Evolutionary conservation across 2,329 filamentous ascomycete species (phyloP).

Genomic region (Triangularia setosa): DNA sequence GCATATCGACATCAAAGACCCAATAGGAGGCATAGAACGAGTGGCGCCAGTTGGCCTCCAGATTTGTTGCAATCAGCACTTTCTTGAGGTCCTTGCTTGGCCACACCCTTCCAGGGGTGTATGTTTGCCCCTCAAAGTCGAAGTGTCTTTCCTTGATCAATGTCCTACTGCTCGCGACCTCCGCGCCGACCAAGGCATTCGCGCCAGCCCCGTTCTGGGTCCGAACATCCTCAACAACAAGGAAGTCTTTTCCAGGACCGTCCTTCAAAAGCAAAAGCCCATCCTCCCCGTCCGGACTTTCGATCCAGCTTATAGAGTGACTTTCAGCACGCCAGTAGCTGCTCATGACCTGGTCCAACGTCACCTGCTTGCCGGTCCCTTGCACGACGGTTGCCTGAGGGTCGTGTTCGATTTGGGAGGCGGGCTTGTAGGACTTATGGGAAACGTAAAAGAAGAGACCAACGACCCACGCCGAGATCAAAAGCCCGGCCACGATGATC

Average conservation of each 20-base stretch:
- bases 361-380: conserved; percentile 68
- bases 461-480: conserved; percentile 64
- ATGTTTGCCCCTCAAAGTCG: conserved; percentile 49
- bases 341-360: conserved; percentile 64
- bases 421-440: conserved; percentile 61
- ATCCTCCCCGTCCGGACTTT: conserved; percentile 71
- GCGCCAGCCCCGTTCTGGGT: conserved; percentile 43
- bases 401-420: conserved; percentile 61
- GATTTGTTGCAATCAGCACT: conserved; percentile 74
- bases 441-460: conserved; percentile 65
- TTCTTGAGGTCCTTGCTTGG: conserved; percentile 82
- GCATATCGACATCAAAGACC: conserved; percentile 83
- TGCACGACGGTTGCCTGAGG: conserved; percentile 58
- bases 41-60: conserved; percentile 79
- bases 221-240: conserved; percentile 84
- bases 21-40: conserved; percentile 85
- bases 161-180: conserved; percentile 51
- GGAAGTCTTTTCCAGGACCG: conserved; percentile 62
- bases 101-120: conserved; percentile 59
- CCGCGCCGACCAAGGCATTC: conserved; percentile 34
- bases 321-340: conserved; percentile 62
- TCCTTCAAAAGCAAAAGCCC: conserved; percentile 76
- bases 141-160: conserved; percentile 72
- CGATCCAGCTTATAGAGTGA: conserved; percentile 73
- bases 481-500: conserved; percentile 56